A percentile compares a stretch with the other conserved stretches of the same genome.
These are phyloP conservation scores for Fusarium subtropicale DNA, from an alignment of 2,329 filamentous ascomycete genomes.

Conservation along the genomic window DNA sequence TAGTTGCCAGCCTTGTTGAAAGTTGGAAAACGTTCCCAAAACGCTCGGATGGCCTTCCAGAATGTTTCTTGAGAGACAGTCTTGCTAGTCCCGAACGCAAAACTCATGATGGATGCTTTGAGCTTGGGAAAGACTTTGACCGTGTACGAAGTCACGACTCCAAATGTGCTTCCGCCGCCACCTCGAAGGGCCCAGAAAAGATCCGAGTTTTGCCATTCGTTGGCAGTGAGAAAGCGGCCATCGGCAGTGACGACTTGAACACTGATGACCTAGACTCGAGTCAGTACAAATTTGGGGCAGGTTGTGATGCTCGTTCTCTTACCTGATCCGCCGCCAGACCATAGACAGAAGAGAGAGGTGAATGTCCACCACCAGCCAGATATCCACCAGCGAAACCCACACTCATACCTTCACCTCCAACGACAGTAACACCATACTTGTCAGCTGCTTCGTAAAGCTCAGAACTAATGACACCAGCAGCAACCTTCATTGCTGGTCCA, in stretches of 20 bases:
- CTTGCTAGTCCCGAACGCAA: conserved; percentile 32
- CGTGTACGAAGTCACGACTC: conserved; percentile 49
- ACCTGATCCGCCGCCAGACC: conserved; percentile 42
- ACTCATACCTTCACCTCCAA: conserved; percentile 63
- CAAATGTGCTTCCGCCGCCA: conserved; percentile 54
- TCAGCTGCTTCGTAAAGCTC: conserved; percentile 65
- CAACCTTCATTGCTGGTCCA: conserved; percentile 66
- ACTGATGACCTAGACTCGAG: conserved; percentile 20
- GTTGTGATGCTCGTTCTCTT: background rate
- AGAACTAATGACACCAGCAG: conserved; percentile 64
- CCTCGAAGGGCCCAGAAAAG: conserved; percentile 56
- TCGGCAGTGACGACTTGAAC: conserved; percentile 37
- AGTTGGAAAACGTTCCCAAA: conserved; percentile 26
- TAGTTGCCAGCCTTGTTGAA: conserved; percentile 41
- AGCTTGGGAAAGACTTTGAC: conserved; percentile 55
- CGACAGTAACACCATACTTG: conserved; percentile 58
- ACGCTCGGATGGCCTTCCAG: conserved; percentile 37
- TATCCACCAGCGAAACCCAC: conserved; percentile 42
- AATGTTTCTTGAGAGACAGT: conserved; percentile 32
- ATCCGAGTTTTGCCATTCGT: conserved; percentile 32
- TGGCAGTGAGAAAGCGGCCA: conserved; percentile 34
- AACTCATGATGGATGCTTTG: conserved; percentile 39
- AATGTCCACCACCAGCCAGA: conserved; percentile 40
- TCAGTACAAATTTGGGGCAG: no score
- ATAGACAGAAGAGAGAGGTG: conserved; percentile 34